These are phyloP conservation scores for Penicillium flavigenum DNA, from an alignment of 495 filamentous ascomycete genomes.

Conservation along the genomic window DNA sequence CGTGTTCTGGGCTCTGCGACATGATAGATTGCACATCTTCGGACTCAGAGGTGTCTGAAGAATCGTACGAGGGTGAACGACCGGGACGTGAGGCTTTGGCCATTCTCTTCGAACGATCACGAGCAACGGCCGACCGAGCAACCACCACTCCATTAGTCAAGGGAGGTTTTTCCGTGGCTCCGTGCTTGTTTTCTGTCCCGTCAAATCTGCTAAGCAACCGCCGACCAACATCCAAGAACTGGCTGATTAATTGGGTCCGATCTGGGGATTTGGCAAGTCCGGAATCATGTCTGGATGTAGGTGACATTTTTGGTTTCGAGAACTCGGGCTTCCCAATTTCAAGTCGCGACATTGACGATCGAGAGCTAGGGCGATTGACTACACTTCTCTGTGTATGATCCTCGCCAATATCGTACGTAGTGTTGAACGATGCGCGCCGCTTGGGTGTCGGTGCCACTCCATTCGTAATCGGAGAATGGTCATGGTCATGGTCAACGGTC, in stretches of 20 bases:
- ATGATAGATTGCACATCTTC: conserved; percentile 29
- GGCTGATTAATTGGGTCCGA: conserved; percentile 45
- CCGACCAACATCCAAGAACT: conserved; percentile 47
- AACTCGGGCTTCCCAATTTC: conserved; percentile 42
- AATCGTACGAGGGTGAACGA: conserved; percentile 25
- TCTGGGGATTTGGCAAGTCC: conserved; percentile 35
- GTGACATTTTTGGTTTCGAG: conserved; percentile 31
- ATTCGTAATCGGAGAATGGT: conserved; percentile 21
- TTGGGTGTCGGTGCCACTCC: conserved; percentile 33
- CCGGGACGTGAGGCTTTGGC: conserved; percentile 22
- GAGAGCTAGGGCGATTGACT: conserved; percentile 43
- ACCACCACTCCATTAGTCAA: conserved; percentile 30
- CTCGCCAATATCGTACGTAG: conserved; percentile 55
- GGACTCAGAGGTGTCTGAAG: conserved; percentile 27
- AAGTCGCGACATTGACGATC: conserved; percentile 49
- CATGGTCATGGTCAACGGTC: conserved; percentile 21
- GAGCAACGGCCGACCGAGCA: conserved; percentile 39
- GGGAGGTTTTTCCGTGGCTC: conserved; percentile 15
- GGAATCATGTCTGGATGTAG: conserved; percentile 20
- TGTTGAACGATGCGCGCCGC: conserved; percentile 58
- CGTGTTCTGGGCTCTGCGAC: conserved; percentile 28
- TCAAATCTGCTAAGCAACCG: conserved; percentile 41
- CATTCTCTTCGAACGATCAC: conserved; percentile 39
- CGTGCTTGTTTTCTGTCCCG: conserved; percentile 26
- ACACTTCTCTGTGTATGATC: conserved; percentile 45